A percentile compares a stretch with the other conserved stretches of the same genome.
Conservation (phyloP, 208 protist genomes). For the Tritrichomonas foetus region DNA sequence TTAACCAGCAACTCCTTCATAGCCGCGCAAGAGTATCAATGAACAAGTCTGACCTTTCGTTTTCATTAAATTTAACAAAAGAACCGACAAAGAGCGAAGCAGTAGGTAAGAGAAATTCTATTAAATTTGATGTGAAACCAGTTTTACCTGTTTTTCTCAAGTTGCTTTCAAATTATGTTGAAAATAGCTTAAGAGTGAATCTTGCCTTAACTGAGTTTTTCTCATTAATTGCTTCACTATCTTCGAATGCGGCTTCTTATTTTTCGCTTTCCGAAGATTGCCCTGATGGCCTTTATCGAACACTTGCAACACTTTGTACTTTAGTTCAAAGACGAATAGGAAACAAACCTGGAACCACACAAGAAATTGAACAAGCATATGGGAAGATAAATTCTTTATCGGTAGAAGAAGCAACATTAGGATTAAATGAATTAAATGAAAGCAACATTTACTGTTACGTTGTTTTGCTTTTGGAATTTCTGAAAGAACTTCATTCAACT, state of each 20-base stretch:
- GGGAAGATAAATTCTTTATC: background rate
- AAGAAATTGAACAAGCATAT: background rate
- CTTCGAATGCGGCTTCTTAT: background rate
- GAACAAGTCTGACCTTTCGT: background rate
- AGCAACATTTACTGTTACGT: background rate
- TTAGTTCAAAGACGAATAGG: background rate
- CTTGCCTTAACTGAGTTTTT: background rate
- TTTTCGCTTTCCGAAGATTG: background rate
- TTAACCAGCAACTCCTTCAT: background rate
- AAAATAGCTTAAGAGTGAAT: background rate
- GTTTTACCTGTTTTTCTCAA: background rate
- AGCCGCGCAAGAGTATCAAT: background rate
- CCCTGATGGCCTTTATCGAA: background rate
- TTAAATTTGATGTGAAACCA: background rate
- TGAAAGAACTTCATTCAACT: conserved; percentile 19
- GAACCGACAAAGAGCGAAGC: too few relatives aligned
- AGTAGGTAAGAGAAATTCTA: background rate
- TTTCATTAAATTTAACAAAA: too few relatives aligned
- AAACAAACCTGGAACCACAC: background rate
- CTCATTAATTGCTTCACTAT: background rate
- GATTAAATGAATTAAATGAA: background rate
- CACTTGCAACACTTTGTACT: background rate
- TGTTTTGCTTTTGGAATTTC: background rate
- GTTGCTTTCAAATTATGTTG: background rate
- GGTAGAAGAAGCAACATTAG: too few relatives aligned